Evolutionary conservation across 441 rosid genomes (phyloP), one percentile per base, ranked within the genome.

Genomic region (Eutrema salsugineum): DNA sequence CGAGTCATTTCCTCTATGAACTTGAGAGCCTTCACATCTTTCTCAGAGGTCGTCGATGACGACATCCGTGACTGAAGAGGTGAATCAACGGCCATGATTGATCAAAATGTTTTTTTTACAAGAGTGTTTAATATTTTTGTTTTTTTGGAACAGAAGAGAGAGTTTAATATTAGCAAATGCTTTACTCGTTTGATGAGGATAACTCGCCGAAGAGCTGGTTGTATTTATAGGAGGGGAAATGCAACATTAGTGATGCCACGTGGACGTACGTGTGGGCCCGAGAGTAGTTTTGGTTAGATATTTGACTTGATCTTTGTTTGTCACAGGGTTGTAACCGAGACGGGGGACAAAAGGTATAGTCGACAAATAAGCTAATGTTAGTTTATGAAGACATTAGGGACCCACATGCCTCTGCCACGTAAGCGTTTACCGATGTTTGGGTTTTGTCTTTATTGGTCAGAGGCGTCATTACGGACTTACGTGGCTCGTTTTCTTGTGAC

Each of bases 1-100:
- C 11, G 64, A 10, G 94, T 85, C 89, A 85, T 82, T 15, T 86
- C 87, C 24, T 85, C 94, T 0, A 88, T 85, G 83, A 86, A 80
- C 59, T 32, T 71, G 55, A 85, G 87, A 39, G 87, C 91, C 46
- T 80, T 79, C 10, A 70, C 81, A 28, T 88, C 88, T 63, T 78
- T 85, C 70, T 85, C 84, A 60, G 82, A 68, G 4, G 74, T 79
- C 3, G 72, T 81, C 9, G 79, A 70, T 5, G 74, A 77, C 1
- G 70, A 38, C 11, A 78, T 60, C 15, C 84, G 65, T 2, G 89
- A 46, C 10, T 71, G 81, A 15, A 80, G 76, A 76, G 59, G 65
- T 0, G 88, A 76, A 62, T 81, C 87, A 43, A 84, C 78, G 17
- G 83, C 82, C 93, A 88, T 86, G 75, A 16, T 54, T 10, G 20